Base-by-base conservation (phyloP, 345 rosid genomes). In the Carallia brachiata region DNA sequence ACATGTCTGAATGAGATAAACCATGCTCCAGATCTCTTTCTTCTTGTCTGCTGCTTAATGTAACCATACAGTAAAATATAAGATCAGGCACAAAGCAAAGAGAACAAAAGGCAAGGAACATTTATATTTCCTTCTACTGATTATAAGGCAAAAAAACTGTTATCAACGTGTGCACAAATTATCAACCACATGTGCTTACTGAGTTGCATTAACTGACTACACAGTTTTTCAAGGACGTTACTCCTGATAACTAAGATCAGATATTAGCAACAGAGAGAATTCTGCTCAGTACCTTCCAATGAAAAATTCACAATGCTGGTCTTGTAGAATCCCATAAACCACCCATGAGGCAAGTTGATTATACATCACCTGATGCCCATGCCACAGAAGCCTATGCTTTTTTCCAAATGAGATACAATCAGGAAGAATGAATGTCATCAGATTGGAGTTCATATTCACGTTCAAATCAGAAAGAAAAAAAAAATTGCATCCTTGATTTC, bases 311-410 rank as follows among this genome's bases (percentile, higher is more conserved):
- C 82, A 87, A 81, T 91, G 91, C 75, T 90, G 92, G 78, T 91
- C 98, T 79, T 94, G 98, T 75, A 90, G 92, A 82, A 94, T 91
- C 71, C 98, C 98, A 81, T 91, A 92, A 64, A 94, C 89, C 93
- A 90, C 86, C 98, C 97, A 91, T 67, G 97, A 85, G 0, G 97
- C 96, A 68, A 94, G 97, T 71, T 92, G 98, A 81, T 86, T 90
- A 77, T 90, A 91, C 90, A 94, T 78, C 71, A 94, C 96, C 74
- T 92, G 98, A 79, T 92, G 97, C 66, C 97, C 97, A 62, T 94
- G 97, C 98, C 98, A 94, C 80, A 90, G 93, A 81, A 94, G 97
- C 88, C 97, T 94, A 72, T 68, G 65, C 63, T 78, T 76, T 78
- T 76, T 77, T 52, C 48, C 27, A 9, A 8, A 56, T 23, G 32